Base-by-base conservation (phyloP, 2,329 filamentous ascomycete genomes). In the Neonectria neomacrospora region DNA sequence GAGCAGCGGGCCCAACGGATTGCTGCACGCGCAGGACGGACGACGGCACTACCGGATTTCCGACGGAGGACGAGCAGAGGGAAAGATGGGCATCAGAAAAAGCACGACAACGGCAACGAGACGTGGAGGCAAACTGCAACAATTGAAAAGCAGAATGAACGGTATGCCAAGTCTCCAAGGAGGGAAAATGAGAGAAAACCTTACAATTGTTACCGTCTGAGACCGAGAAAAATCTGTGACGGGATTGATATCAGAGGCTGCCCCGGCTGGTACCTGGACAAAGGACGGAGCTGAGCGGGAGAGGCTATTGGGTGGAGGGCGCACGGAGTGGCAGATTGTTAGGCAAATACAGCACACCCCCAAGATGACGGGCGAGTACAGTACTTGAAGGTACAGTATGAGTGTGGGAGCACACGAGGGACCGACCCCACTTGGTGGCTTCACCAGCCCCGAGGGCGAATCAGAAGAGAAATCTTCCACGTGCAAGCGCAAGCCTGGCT, bases 21-120 rank as follows among this genome's bases (percentile, higher is more conserved):
- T 66, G 61, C 61, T 68, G 58, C 63, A 65, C 23, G 51, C 55
- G 30, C 51, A 51, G 58, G 58, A 56, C 69, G 65, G 70, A 73
- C 71, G 67, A 73, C 69, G 69, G 71, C 61, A 64, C 62, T 71
- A 70, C 63, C 70, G 70, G 70, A 70, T 62, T 63, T 73, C 71
- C 69, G 67, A 72, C 61, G 55, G 52, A 65, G 63, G 60, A 54
- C 56, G 58, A 59, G 53, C 34, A 50, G 9, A 34, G 44, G 22
- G 26, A 32, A 53, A 16, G 22, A 55, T n/a, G 28, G 45, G 22
- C 10, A 14, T 26, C 23, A 22, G 22, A 23, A 18, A 48, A 34
- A 14, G 47, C 12, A 39, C 22, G 37, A 28, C 20, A 12, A n/a
- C 23, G 16, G 14, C 32, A 42, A 8, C 30, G 42, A 30, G n/a